These are phyloP conservation scores for Eucalyptus sp. DNA, from an alignment of 345 rosid genomes.

Conservation along the genomic window DNA sequence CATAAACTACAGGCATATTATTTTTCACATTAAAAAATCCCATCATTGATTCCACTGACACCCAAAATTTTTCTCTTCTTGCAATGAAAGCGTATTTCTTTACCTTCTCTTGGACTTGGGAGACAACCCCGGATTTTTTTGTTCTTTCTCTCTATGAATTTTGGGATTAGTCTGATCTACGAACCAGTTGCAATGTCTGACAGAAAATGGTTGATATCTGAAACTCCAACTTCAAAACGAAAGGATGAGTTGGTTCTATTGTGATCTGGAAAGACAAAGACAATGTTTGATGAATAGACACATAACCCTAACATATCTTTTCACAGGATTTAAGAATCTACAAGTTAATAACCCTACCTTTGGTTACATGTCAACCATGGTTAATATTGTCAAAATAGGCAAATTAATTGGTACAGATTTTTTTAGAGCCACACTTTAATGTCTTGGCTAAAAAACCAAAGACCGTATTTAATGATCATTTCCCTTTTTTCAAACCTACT, in stretches of 20 bases:
- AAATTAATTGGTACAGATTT: neutral
- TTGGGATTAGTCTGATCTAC: neutral
- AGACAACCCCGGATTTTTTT: neutral
- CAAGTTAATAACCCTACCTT: neutral
- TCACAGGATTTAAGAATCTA: neutral
- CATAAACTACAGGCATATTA: neutral
- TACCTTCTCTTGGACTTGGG: neutral
- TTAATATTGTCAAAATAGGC: neutral
- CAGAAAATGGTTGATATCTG: neutral
- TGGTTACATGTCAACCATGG: neutral
- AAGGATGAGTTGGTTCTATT: neutral
- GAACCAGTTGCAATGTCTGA: neutral
- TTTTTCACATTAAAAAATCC: neutral
- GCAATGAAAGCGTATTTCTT: neutral
- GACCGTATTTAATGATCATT: neutral
- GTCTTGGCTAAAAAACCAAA: neutral
- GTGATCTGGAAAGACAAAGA: neutral
- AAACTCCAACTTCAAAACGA: neutral
- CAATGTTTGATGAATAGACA: neutral
- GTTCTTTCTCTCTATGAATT: neutral
- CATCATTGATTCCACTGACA: neutral
- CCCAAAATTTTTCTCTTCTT: neutral
- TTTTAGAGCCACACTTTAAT: neutral
- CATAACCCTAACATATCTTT: neutral
- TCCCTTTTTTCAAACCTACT: neutral